Percentiles rank a stretch among this genome's conserved stretches.
Evolutionary conservation across 306 rosid genomes (phyloP).

Genomic region (Pachyrhizus erosus): DNA sequence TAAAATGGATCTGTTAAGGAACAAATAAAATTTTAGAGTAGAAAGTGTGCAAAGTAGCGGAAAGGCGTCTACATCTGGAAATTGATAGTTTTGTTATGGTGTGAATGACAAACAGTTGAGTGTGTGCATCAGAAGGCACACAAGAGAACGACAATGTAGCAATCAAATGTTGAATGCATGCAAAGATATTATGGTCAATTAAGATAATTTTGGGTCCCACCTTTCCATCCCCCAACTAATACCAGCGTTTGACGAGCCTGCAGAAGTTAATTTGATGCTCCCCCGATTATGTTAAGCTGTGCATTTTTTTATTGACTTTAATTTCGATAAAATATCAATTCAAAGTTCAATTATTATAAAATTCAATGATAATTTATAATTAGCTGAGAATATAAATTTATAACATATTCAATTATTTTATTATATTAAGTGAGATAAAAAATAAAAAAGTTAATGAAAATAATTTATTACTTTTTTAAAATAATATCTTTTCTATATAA

Average conservation of each 20-base stretch:
- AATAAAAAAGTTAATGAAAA: too few relatives aligned
- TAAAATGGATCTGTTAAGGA: not conserved
- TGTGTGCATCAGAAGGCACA: not conserved
- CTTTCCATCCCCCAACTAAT: not conserved
- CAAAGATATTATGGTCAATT: not conserved
- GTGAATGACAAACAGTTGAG: not conserved
- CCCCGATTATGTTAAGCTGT: not conserved
- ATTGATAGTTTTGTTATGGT: not conserved
- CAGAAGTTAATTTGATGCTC: not conserved
- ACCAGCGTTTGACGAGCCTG: not conserved
- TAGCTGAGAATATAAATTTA: too few relatives aligned
- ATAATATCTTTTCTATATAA: too few relatives aligned
- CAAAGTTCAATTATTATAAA: not conserved
- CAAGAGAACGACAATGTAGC: constrained; percentile 34
- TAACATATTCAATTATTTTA: not conserved
- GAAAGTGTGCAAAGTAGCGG: not conserved
- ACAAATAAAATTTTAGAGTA: too few relatives aligned
- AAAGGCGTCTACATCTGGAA: not conserved
- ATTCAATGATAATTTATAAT: not conserved
- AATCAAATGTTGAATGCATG: constrained; percentile 7
- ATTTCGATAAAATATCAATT: not conserved
- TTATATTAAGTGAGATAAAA: too few relatives aligned
- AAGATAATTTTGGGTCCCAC: constrained; percentile 3
- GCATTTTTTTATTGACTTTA: not conserved
- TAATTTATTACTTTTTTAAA: too few relatives aligned